Evolutionary conservation across 2,329 filamentous ascomycete species (phyloP), one percentile per base, ranked within the genome.

Genomic region (Cladosporium sp.): DNA sequence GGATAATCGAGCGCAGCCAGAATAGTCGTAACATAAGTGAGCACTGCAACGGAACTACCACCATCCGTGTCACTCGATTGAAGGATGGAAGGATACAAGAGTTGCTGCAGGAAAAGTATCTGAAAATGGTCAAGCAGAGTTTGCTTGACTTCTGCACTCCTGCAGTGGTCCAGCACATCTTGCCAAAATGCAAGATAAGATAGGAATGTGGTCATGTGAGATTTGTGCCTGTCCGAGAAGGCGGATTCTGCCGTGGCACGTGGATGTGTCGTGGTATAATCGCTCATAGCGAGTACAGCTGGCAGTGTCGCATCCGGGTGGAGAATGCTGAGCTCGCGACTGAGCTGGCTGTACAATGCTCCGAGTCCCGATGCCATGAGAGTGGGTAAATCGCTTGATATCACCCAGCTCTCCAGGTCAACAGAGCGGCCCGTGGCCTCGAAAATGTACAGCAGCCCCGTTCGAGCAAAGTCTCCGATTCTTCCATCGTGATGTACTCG

Each of bases 101-200:
- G 82, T 78, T 99, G 95, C 78, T 97, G 92, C 62, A 99, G 82
- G 77, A 99, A 99, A 38, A 99, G 88, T 71, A 98, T 91, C 76
- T 97, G 93, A 75, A 99, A 99, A 79, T 99, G 95, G 76, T 99
- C 95, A 36, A 99, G 84, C 60, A 99, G 82, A 0, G 93, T 97
- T 71, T 92, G 92, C 76, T 94, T 95, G 71, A 99, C 92, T 75
- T 98, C 94, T 1, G 89, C 84, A 3, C 94, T 98, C 73, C 89
- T 88, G 80, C 95, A 99, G 78, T 98, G 94, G 77, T 98, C 95
- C 68, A 99, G 83, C 38, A 97, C 93, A 77, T 99, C 95, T 80
- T 99, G 95, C 95, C 95, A 99, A 76, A 99, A 99, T 6, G 96
- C 83, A 59, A 99, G 85, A 75, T 98, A 96, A 0, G 95, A 97